Evolutionary conservation across 129 eudicot genomes (phyloP).

Genomic region (carrot (Daucus carota)): DH1_v3.0 NC_030385.2:29152501-29153000

Average conservation of each 20-base stretch:
- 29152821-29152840: constrained; percentile 84
- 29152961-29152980: constrained; percentile 29
- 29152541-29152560: background rate
- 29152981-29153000: constrained; percentile 14
- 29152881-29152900: constrained; percentile 82
- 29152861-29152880: constrained; percentile 76
- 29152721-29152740: constrained; percentile 5
- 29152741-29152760: background rate
- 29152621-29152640: background rate
- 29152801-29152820: constrained; percentile 84
- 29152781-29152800: constrained; percentile 87
- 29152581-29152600: background rate
- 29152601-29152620: background rate
- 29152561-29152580: background rate
- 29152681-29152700: background rate
- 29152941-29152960: constrained; percentile 22
- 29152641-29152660: background rate
- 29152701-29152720: background rate
- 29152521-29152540: background rate
- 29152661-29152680: background rate
- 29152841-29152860: constrained; percentile 87
- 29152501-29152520: too few species aligned
- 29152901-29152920: constrained; percentile 71
- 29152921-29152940: constrained; percentile 33
- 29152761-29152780: constrained; percentile 49